Percentiles rank a stretch among this genome's conserved stretches.
phyloP scores from a whole-genome alignment of 1,284 basidiomycete genomes.

The Melampsora americana region DNA sequence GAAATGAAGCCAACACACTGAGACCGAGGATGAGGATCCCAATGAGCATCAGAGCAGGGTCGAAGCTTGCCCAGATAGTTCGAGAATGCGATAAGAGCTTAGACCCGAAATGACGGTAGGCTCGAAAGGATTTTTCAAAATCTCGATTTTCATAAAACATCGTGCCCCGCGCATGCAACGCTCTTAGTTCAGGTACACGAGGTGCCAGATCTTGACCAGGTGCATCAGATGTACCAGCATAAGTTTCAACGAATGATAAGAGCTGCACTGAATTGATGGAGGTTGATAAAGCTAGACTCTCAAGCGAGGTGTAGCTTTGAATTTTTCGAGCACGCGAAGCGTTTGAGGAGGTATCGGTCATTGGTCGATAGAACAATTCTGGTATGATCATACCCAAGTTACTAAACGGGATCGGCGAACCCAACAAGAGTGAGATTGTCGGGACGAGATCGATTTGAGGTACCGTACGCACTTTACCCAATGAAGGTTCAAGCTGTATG shows the following conservation, averaged over 20 bases:
- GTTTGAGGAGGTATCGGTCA: constrained; percentile 2
- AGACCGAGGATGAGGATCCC: constrained; percentile 59
- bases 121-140: constrained; percentile 12
- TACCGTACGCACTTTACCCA: constrained; percentile 60
- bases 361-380: constrained; percentile 67
- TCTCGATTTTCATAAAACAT: constrained; percentile 47
- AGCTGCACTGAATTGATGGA: constrained; percentile 75
- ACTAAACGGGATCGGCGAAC: constrained; percentile 90
- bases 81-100: constrained; percentile 58
- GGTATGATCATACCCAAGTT: constrained; percentile 88
- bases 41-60: constrained; percentile 68
- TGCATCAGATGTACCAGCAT: constrained; percentile 61
- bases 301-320: constrained; percentile 46
- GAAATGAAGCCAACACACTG: constrained; percentile 47
- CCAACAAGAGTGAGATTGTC: constrained; percentile 82
- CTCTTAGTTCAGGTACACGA: constrained; percentile 51
- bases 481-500: constrained; percentile 10
- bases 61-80: constrained; percentile 91
- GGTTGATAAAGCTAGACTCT: constrained; percentile 64
- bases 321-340: constrained; percentile 17
- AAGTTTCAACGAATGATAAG: constrained; percentile 70
- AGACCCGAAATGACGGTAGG: constrained; percentile 20
- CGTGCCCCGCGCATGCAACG: constrained; percentile 47
- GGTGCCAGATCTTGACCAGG: constrained; percentile 66
- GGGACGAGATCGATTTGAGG: constrained; percentile 95